Evolutionary conservation across 805 yeast species (phyloP).

Genomic region (Starmera amethionina): DNA sequence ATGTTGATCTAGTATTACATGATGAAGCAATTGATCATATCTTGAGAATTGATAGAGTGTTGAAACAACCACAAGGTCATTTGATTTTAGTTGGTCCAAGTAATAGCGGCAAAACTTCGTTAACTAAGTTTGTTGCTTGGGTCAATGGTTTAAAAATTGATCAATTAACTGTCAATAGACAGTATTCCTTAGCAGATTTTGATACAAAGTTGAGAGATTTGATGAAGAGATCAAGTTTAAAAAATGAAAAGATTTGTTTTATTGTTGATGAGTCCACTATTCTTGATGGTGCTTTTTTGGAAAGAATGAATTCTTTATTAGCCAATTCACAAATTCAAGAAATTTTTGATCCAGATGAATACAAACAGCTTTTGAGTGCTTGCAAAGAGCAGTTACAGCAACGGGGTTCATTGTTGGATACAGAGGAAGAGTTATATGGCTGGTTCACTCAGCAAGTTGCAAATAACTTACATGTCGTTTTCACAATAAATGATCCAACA

Average conservation of each 20-base stretch:
- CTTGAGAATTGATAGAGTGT: slow-evolving; percentile 69
- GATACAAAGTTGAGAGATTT: slow-evolving; percentile 51
- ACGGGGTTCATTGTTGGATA: slow-evolving; percentile 54
- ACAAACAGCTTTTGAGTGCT: slow-evolving; percentile 35
- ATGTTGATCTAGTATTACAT: slow-evolving; percentile 48
- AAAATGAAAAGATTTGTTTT: slow-evolving; percentile 57
- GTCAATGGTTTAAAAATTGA: slow-evolving; percentile 62
- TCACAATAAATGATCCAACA: slow-evolving; percentile 55
- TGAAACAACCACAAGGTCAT: slow-evolving; percentile 85
- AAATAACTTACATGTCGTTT: slow-evolving; percentile 70
- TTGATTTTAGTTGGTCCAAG: slow-evolving; percentile 75
- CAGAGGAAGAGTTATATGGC: slow-evolving; percentile 55
- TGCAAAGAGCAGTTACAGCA: slow-evolving; percentile 49
- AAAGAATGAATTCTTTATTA: slow-evolving; percentile 84
- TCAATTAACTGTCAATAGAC: slow-evolving; percentile 46
- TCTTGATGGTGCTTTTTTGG: slow-evolving; percentile 68
- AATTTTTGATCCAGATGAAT: slow-evolving; percentile 69
- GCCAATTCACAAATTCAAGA: slow-evolving; percentile 94
- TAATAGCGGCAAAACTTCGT: slow-evolving; percentile 71
- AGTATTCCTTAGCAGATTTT: slow-evolving; percentile 52
- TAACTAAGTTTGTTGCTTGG: slow-evolving; percentile 84
- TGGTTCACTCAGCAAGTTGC: slow-evolving; percentile 72
- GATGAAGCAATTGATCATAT: slow-evolving; percentile 68
- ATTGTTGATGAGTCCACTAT: slow-evolving; percentile 76
- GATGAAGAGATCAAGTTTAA: slow-evolving; percentile 37